A percentile compares a stretch with the other conserved stretches of the same genome.
Conservation (phyloP, 2,329 filamentous ascomycete species). For the Claviceps sp. region DNA sequence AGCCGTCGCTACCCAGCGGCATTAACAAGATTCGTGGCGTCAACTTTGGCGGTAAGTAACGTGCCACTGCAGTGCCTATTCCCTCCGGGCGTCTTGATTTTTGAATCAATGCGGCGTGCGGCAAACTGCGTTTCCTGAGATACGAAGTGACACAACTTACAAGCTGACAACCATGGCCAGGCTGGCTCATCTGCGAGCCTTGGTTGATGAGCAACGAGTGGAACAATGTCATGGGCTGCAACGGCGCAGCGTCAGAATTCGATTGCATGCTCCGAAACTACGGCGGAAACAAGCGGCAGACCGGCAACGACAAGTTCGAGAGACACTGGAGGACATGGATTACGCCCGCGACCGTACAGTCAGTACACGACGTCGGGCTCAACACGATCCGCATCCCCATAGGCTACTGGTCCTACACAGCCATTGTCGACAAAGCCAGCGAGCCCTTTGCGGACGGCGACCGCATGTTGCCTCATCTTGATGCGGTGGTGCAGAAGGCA, state of each 20-base stretch:
- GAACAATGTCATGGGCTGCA: constrained; percentile 31
- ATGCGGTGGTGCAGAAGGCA: constrained; percentile 18
- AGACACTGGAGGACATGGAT: constrained; percentile 28
- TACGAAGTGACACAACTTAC: not conserved
- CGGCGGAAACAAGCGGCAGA: constrained; percentile 12
- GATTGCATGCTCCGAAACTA: constrained; percentile 31
- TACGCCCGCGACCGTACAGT: constrained; percentile 26
- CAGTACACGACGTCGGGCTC: constrained; percentile 35
- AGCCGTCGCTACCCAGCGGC: constrained; percentile 13
- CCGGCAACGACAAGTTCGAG: constrained; percentile 32
- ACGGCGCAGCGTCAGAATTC: constrained; percentile 30
- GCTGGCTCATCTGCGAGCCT: constrained; percentile 31
- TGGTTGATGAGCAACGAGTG: constrained; percentile 36
- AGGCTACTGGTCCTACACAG: constrained; percentile 39
- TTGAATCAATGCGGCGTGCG: no score
- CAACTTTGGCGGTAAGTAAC: constrained; percentile 31
- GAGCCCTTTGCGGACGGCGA: constrained; percentile 32
- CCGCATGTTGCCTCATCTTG: constrained; percentile 18
- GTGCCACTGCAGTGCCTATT: not conserved
- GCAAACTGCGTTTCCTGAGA: no score
- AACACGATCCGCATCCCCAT: constrained; percentile 40
- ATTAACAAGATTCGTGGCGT: constrained; percentile 35
- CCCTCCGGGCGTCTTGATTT: no score
- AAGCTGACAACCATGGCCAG: constrained; percentile 1
- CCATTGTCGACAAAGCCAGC: constrained; percentile 28